Evolutionary conservation across 257 asterid genomes (phyloP), one percentile per base, ranked within the genome.

Genomic region (Petrea volubilis): DNA sequence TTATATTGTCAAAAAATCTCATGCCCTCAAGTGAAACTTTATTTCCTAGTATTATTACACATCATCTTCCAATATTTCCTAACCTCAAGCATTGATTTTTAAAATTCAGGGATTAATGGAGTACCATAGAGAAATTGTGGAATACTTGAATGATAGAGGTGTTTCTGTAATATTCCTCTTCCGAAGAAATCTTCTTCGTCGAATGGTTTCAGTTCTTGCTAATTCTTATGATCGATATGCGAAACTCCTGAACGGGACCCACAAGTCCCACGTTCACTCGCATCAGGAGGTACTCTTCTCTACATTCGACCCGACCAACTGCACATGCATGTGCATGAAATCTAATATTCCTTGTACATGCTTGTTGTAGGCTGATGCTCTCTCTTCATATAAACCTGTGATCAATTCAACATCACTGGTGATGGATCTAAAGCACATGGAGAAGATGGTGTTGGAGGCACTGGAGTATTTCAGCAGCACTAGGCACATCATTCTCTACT

Each of bases 251-350:
- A 89, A 87, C 1, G 96, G 96, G 64, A 89, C 82, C 7, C 96
- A 89, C 71, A 89, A 89, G 81, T 89, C 96, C 34, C 96, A 89
- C 40, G 96, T 89, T 38, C 96, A 89, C 80, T 87, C 94, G 1
- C 79, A 74, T 23, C 78, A 87, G 75, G 96, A 85, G 93, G 93
- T 85, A 70, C 17, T 52, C 27, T 50, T 41, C n/a, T 20, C 40
- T 50, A 7, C 17, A 8, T 28, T 15, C 66, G 4, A 14, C 51
- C 13, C 3, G 24, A 60, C 41, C 3, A 44, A 51, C 56, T 29
- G 25, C 5, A 68, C 10, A 20, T 46, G 27, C 53, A 27, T 25
- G n/a, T 24, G 5, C 21, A n/a, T 18, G 5, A 51, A 18, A 44
- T 52, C 70, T 74, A 21, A 72, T 74, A 21, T 68, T 46, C 49